Base-by-base conservation (phyloP, 1,284 basidiomycete species). In the Austroboletus niveus region DNA sequence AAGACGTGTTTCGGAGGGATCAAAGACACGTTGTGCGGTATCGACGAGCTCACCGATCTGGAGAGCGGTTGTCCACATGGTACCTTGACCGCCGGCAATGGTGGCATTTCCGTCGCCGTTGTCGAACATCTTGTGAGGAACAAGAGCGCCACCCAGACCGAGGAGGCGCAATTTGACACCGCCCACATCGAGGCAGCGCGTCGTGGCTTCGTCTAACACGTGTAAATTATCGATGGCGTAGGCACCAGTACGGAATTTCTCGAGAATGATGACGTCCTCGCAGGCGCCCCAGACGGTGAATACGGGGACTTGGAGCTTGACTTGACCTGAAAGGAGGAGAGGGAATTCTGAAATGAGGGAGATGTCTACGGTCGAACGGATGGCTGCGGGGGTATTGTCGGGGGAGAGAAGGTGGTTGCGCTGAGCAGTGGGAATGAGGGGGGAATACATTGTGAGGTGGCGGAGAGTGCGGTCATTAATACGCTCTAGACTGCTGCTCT, bases 41-140 rank as follows among this genome's bases (percentile, higher is more conserved):
- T 99, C 97, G 51, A 99, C 87, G 41, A 99, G 85, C 72, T 99
- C 96, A 56, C 97, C 97, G 41, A 99, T 91, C 71, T 99, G 97
- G 27, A 99, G 80, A 6, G 94, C 91, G 0, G 96, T 99, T 0
- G 94, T 93, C 97, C 97, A 99, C 89, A 98, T 98, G 22, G 95
- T 98, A 29, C 97, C 97, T 66, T 94, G 91, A 1, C 93, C 96
- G 42, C 97, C 97, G 0, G 97, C 96, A 58, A 99, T 98, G 11
- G 96, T 98, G 3, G 93, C 95, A 45, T 78, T 84, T 2, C 95
- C 96, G 49, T 96, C 92, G 1, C 97, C 93, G 58, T 94, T 95
- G 79, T 97, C 92, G 70, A 98, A 99, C 75, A 99, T 85, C 75
- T 98, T 98, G 79, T 98, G 95, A 24, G 88, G 84, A 10, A 98